A percentile compares a stretch with the other conserved stretches of the same genome.
phyloP scores from a whole-genome alignment of 768 basidiomycete genomes.

The Lyophyllum decastes region DNA sequence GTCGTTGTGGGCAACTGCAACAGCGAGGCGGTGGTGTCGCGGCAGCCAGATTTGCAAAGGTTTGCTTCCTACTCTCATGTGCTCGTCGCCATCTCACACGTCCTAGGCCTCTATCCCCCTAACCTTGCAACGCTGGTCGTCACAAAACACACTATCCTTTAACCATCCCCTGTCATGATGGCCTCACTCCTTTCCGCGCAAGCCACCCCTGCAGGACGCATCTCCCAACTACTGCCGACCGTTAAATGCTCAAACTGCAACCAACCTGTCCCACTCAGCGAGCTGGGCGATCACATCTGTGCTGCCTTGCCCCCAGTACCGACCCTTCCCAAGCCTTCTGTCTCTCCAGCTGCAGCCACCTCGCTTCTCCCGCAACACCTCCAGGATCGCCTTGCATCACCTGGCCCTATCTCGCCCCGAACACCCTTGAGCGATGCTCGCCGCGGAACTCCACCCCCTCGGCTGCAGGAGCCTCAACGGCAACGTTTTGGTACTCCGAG shows the following conservation, averaged over 20 bases:
- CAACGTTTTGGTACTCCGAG: constrained; percentile 27
- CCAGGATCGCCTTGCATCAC: constrained; percentile 42
- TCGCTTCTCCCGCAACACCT: constrained; percentile 52
- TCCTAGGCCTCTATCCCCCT: not conserved
- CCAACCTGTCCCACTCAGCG: constrained; percentile 65
- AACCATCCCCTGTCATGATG: constrained; percentile 22
- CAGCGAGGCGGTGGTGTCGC: not conserved
- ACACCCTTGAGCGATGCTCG: constrained; percentile 10
- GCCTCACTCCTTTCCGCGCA: constrained; percentile 31
- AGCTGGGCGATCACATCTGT: constrained; percentile 82
- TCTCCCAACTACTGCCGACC: constrained; percentile 77
- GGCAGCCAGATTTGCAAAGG: not conserved
- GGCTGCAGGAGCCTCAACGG: constrained; percentile 13
- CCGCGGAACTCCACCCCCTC: constrained; percentile 2
- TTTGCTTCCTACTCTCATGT: not conserved
- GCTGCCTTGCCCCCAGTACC: constrained; percentile 47
- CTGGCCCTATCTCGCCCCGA: constrained; percentile 12
- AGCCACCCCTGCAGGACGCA: constrained; percentile 35
- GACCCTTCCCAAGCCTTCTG: constrained; percentile 35
- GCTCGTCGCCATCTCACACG: not conserved
- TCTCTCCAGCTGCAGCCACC: constrained; percentile 40
- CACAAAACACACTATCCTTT: constrained; percentile 15
- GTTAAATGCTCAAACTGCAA: constrained; percentile 86
- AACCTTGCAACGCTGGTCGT: constrained; percentile 32
- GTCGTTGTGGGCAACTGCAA: not conserved